Base-by-base conservation (phyloP, 2,329 filamentous ascomycete genomes). In the Verticillium isaacii region DNA sequence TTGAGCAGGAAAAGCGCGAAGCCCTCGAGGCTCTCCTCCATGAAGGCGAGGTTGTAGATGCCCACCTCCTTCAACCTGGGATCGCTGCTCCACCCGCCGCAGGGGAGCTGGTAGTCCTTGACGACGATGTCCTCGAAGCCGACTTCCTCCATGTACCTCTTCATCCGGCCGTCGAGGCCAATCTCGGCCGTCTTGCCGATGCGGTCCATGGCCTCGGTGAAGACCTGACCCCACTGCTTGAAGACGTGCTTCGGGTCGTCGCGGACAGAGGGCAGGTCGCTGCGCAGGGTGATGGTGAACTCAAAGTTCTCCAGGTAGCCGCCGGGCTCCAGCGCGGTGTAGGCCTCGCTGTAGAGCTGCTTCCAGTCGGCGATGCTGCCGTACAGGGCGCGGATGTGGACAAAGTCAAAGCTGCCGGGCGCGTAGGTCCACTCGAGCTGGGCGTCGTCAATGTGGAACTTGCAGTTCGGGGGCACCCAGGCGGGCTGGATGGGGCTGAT, bases 281-380 rank as follows among this genome's bases (percentile, higher is more conserved):
- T 69, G 41, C 64, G 60, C 7, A 66, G 29, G 11, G 39, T 17
- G n/a, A 69, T 66, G 1, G 70, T 68, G 2, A 69, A 69, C 56
- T 75, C 72, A 9, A 72, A 63, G 36, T 71, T 63, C 63, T 77
- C 72, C n/a, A 77, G 57, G 66, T 71, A 77, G 8, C 82, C 86
- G 11, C 86, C 86, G 0, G 86, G 85, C 58, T 81, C 81, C 15
- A 86, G 76, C 58, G 84, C 79, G 60, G 78, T 76, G 68, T 74
- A 84, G 1, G 81, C 73, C 61, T 82, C 80, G 52, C 74, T 70
- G 61, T 87, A 80, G 5, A 88, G 70, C 12, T 78, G 74, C 39
- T 78, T 77, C 73, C 85, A 88, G 65, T 87, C 84, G 3, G 75
- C 72, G 61, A 88, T 81, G 61, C 80, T 80, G 29, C 86, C 86